These are phyloP conservation scores for Clarireedia hainanense DNA, from an alignment of 2,329 filamentous ascomycete species.

Conservation along the genomic window DNA sequence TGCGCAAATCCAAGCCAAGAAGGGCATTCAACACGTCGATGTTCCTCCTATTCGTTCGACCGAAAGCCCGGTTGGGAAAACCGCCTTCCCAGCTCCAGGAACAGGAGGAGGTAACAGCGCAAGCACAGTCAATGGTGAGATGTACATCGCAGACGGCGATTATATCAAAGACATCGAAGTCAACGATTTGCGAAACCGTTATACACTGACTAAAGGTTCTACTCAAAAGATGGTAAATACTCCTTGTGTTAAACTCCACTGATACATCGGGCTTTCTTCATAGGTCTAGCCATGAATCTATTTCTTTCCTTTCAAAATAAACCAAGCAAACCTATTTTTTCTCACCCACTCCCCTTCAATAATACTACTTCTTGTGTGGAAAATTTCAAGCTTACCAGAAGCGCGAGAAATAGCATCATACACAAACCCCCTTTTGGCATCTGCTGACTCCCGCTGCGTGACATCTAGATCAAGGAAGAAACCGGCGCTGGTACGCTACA, in stretches of 20 bases:
- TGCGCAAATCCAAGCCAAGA: conserved; percentile 75
- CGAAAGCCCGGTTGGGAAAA: conserved; percentile 20
- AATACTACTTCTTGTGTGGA: conserved; percentile 38
- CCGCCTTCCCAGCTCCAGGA: conserved; percentile 24
- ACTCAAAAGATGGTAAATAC: conserved; percentile 99
- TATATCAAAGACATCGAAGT: conserved; percentile 99
- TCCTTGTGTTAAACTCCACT: conserved; percentile 59
- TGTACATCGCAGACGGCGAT: conserved; percentile 93
- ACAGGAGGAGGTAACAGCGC: conserved; percentile 34
- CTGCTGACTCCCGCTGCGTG: conserved; percentile 88
- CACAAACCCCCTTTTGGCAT: conserved; percentile 63
- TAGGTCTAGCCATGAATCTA: conserved; percentile 29
- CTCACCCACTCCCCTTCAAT: conserved; percentile 26
- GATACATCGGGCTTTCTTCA: conserved; percentile 45
- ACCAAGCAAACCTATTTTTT: conserved; percentile 13
- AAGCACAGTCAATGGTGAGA: conserved; percentile 63
- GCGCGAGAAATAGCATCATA: conserved; percentile 51
- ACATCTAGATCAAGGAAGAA: conserved; percentile 97
- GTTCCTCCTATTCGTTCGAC: conserved; percentile 66
- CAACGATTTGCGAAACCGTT: conserved; percentile 94
- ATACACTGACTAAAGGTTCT: conserved; percentile 91
- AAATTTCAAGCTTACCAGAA: conserved; percentile 62
- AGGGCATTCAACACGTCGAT: conserved; percentile 84
- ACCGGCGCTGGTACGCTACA: conserved; percentile 96
- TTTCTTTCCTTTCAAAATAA: conserved; percentile 16